Evolutionary conservation across 2,329 filamentous ascomycete species (phyloP).

Genomic region (Cercospora nicotianae): DNA sequence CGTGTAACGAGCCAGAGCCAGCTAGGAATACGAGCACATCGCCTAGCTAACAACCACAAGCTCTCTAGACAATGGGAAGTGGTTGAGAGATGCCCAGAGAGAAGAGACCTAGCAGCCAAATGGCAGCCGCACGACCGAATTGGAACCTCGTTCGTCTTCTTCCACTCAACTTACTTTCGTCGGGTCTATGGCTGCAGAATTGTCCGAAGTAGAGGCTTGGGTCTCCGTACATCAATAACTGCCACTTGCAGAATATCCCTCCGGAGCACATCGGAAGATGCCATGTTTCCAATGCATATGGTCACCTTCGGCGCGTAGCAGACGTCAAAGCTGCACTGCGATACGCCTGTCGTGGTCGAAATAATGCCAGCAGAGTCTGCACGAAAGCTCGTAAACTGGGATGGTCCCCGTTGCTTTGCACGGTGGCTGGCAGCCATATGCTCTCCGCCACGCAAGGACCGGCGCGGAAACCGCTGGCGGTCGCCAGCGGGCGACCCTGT

Average conservation of each 20-base stretch:
- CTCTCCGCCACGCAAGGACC: slow-evolving; percentile 10
- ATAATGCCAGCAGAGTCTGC: not conserved
- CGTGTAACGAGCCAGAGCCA: not conserved
- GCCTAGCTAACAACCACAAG: not conserved
- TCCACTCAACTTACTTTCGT: not conserved
- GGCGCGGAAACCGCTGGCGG: slow-evolving; percentile 16
- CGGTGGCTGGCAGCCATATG: slow-evolving; percentile 1
- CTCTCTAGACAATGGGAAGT: not conserved
- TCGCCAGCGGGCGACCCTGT: not conserved
- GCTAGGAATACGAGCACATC: not conserved
- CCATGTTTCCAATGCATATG: not conserved
- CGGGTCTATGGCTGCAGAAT: not conserved
- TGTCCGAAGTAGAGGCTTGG: not conserved
- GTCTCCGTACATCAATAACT: not conserved
- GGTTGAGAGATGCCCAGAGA: not conserved
- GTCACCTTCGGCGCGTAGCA: not conserved
- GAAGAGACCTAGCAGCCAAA: no score
- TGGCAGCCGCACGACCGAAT: no score
- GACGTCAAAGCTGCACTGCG: not conserved
- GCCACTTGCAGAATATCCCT: not conserved
- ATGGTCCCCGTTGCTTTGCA: slow-evolving; percentile 1
- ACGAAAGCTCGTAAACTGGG: not conserved
- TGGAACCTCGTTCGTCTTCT: not conserved
- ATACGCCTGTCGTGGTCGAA: not conserved
- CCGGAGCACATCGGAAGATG: not conserved